phyloP scores from a whole-genome alignment of 2,329 filamentous ascomycete genomes.

The Fusarium beomiforme region DNA sequence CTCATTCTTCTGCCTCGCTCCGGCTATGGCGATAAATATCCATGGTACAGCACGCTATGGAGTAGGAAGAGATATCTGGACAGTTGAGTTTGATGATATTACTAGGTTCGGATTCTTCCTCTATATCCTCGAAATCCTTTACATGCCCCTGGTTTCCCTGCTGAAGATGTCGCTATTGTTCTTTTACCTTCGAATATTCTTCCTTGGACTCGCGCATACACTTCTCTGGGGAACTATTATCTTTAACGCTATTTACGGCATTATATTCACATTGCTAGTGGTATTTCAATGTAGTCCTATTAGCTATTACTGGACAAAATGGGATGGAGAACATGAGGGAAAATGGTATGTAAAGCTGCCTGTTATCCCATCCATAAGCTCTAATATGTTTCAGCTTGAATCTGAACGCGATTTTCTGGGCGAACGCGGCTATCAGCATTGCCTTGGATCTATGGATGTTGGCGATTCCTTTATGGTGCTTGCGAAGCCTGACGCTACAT shows the following conservation, averaged over 20 bases:
- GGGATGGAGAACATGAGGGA: constrained; percentile 53
- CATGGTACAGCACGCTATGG: constrained; percentile 39
- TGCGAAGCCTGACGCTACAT: constrained; percentile 48
- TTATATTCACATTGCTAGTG: constrained; percentile 46
- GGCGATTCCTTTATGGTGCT: constrained; percentile 51
- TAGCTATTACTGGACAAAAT: constrained; percentile 52
- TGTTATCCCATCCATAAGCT: not conserved
- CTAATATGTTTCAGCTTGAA: constrained; percentile 42
- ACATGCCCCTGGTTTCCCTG: constrained; percentile 50
- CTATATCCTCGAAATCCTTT: constrained; percentile 50
- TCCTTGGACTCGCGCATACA: constrained; percentile 43
- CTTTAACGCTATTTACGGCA: constrained; percentile 45
- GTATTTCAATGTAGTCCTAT: constrained; percentile 54
- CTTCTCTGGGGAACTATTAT: constrained; percentile 47
- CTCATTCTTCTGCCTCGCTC: constrained; percentile 31
- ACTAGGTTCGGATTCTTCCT: constrained; percentile 43
- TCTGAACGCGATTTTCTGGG: constrained; percentile 52
- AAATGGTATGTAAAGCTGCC: constrained; percentile 43
- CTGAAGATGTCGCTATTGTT: constrained; percentile 54
- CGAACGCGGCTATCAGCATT: constrained; percentile 54
- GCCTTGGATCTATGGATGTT: constrained; percentile 56
- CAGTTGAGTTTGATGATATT: constrained; percentile 32
- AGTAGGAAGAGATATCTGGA: constrained; percentile 49
- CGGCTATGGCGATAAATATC: constrained; percentile 37
- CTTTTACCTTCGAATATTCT: constrained; percentile 54